These are phyloP conservation scores for Clarireedia homoeocarpa DNA, from an alignment of 2,329 filamentous ascomycete genomes.

Conservation along the genomic window DNA sequence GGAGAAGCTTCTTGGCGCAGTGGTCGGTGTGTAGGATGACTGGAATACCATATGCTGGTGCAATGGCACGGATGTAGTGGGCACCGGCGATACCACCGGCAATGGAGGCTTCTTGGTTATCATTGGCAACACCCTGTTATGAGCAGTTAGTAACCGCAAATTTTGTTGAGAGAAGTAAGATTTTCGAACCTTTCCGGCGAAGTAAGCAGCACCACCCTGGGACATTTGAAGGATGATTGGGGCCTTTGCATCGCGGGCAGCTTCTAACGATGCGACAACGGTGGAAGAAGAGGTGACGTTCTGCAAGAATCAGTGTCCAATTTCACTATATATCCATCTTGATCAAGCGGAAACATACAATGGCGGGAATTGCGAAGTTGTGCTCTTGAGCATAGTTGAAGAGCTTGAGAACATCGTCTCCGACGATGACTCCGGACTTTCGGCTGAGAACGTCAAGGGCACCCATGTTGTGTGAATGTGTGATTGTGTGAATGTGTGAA, in stretches of 20 bases:
- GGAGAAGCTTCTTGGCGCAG: slow-evolving; percentile 98
- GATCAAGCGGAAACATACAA: slow-evolving; percentile 38
- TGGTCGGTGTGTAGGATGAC: slow-evolving; percentile 96
- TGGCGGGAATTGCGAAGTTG: slow-evolving; percentile 80
- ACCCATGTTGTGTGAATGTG: slow-evolving; percentile 33
- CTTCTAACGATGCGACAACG: slow-evolving; percentile 82
- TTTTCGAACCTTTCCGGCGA: slow-evolving; percentile 65
- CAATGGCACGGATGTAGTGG: slow-evolving; percentile 85
- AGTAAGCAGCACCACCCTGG: slow-evolving; percentile 89
- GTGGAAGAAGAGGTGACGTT: slow-evolving; percentile 94
- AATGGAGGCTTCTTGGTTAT: slow-evolving; percentile 80
- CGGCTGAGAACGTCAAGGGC: slow-evolving; percentile 47
- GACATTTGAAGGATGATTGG: slow-evolving; percentile 91
- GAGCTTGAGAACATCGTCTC: slow-evolving; percentile 60
- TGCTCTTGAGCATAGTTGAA: slow-evolving; percentile 89
- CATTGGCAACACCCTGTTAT: slow-evolving; percentile 63
- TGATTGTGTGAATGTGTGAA: slow-evolving; percentile 7
- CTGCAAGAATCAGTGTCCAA: slow-evolving; percentile 27
- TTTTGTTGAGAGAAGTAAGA: neutral
- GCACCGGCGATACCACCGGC: slow-evolving; percentile 81
- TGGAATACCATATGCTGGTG: slow-evolving; percentile 80
- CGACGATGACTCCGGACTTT: slow-evolving; percentile 59
- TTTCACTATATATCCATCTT: neutral
- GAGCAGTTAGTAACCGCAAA: slow-evolving; percentile 8
- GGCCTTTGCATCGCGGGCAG: slow-evolving; percentile 82